Evolutionary conservation across 2,329 filamentous ascomycete genomes (phyloP).

Genomic region (Dendrostoma leiphaemia): DNA sequence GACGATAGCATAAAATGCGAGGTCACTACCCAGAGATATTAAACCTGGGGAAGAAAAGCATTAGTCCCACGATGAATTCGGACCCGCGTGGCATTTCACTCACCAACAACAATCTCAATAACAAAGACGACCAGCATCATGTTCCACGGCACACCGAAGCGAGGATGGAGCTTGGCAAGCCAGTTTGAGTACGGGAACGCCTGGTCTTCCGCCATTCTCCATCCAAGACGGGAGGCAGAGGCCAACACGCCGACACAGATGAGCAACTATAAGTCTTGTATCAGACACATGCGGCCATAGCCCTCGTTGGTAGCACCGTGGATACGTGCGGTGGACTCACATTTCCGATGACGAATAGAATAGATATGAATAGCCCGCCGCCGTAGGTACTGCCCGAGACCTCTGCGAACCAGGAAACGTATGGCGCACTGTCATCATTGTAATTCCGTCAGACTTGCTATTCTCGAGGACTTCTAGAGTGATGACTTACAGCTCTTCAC

Average conservation of each 20-base stretch:
- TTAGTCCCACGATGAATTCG: background rate
- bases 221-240: background rate
- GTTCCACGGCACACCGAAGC: background rate
- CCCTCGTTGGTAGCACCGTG: too few relatives aligned
- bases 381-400: background rate
- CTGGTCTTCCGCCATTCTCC: background rate
- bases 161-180: background rate
- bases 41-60: background rate
- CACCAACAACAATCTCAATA: background rate
- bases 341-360: background rate
- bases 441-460: background rate
- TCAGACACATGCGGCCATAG: too few relatives aligned
- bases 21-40: background rate
- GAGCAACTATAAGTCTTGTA: background rate
- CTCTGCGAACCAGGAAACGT: conserved; percentile 1
- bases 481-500: background rate
- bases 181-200: conserved; percentile 1
- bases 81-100: background rate
- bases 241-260: conserved; percentile 1
- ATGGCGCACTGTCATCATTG: background rate
- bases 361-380: background rate
- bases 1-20: conserved; percentile 1
- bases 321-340: background rate
- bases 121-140: background rate
- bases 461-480: background rate